phyloP scores from a whole-genome alignment of 495 filamentous ascomycete species.

The Trichocladium uniseriatum region DNA sequence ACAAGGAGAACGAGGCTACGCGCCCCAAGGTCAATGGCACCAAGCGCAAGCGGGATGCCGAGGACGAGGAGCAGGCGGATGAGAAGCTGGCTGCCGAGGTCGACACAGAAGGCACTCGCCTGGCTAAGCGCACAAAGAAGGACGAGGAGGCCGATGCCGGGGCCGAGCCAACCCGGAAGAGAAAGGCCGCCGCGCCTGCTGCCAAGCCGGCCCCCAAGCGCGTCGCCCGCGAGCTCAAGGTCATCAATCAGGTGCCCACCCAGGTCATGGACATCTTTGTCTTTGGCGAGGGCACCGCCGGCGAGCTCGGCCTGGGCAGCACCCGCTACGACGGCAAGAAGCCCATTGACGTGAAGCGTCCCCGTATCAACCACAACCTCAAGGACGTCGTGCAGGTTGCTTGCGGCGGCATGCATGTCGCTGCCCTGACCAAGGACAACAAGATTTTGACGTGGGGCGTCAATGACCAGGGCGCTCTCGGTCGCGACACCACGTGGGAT shows the following conservation, averaged over 20 bases:
- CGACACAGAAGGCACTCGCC: conserved; percentile 2
- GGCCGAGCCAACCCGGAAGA: conserved; percentile 7
- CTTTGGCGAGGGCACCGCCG: conserved; percentile 46
- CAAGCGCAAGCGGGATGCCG: conserved; percentile 20
- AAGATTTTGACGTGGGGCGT: conserved; percentile 63
- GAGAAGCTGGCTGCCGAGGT: conserved; percentile 5
- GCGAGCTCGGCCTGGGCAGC: conserved; percentile 46
- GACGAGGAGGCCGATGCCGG: conserved; percentile 1
- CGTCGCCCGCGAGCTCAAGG: conserved; percentile 13
- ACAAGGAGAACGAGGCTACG: conserved; percentile 27
- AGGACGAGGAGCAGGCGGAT: conserved; percentile 8
- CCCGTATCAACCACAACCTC: conserved; percentile 44
- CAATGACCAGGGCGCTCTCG: conserved; percentile 58
- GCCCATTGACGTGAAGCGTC: conserved; percentile 47
- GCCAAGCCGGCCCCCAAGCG: conserved; percentile 11
- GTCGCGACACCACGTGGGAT: conserved; percentile 48
- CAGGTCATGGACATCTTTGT: conserved; percentile 42
- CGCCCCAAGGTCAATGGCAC: conserved; percentile 12
- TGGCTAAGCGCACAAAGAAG: conserved; percentile 13
- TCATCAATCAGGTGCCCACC: conserved; percentile 36
- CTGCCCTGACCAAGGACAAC: conserved; percentile 54
- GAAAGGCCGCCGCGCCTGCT: conserved; percentile 9
- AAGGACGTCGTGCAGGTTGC: conserved; percentile 53
- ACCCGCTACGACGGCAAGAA: conserved; percentile 38
- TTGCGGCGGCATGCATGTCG: conserved; percentile 56